Evolutionary conservation across 202 grass and related monocot species (phyloP).

Genomic region (Dendrocalamus latiflorus): DNA sequence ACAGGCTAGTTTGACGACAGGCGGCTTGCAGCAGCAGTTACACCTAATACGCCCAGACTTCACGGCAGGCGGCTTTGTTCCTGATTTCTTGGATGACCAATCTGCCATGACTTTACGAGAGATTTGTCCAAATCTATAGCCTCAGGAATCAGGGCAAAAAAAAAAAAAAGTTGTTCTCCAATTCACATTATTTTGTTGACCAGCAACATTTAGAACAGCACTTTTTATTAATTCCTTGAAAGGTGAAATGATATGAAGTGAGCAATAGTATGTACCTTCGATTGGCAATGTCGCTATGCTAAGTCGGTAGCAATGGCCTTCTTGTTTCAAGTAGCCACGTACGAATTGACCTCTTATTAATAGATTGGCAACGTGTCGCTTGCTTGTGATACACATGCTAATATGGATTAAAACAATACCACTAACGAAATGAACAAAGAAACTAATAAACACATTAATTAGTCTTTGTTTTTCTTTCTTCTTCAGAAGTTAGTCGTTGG

Average conservation of each 20-base stretch:
- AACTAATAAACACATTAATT: not conserved
- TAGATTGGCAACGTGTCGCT: not conserved
- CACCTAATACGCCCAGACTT: not conserved
- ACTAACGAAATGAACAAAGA: not conserved
- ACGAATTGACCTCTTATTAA: not conserved
- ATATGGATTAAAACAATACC: not conserved
- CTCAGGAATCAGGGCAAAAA: not conserved
- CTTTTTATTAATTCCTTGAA: not conserved
- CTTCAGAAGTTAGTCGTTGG: not conserved
- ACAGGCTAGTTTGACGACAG: not conserved
- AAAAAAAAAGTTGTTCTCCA: not conserved
- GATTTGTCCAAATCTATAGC: not conserved
- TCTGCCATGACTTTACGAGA: not conserved
- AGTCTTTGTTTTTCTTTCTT: not conserved
- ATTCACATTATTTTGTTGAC: conserved; percentile 39
- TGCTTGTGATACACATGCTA: not conserved
- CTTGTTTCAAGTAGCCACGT: not conserved
- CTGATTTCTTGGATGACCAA: conserved; percentile 31
- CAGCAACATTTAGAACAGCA: not conserved
- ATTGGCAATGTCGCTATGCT: not conserved
- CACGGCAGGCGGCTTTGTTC: conserved; percentile 20
- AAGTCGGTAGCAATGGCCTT: not conserved
- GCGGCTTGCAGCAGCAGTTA: not conserved
- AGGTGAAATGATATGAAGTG: not conserved
- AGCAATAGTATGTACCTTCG: not conserved